Conservation (phyloP, 371 early-diverging fungal species). For the Haplosporangium sp. region DNA sequence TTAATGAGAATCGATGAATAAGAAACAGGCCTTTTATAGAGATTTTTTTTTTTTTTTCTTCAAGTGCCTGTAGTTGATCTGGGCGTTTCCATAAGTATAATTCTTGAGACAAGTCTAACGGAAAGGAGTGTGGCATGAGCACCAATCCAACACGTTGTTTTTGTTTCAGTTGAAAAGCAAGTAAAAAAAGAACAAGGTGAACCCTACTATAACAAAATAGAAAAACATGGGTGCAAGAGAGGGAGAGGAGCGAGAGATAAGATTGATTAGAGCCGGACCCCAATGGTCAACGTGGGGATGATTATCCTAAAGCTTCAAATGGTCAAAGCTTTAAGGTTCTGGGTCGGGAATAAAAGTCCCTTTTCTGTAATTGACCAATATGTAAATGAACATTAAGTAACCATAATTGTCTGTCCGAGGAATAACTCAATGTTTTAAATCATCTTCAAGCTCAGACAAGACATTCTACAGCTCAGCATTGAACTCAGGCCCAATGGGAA, state of each 20-base stretch:
- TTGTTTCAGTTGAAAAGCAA: background rate
- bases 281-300: no score
- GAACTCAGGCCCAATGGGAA: slow-evolving; percentile 46
- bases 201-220: no score
- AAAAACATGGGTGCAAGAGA: background rate
- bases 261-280: no score
- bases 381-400: background rate
- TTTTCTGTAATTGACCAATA: background rate
- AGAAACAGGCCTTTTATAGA: background rate
- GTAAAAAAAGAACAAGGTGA: no score
- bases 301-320: background rate
- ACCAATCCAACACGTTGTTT: slow-evolving; percentile 1
- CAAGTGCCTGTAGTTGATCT: no score
- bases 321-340: background rate
- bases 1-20: background rate
- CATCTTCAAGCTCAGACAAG: slow-evolving; percentile 2
- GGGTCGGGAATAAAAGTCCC: no score
- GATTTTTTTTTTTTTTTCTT: background rate
- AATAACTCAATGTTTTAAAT: no score
- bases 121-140: background rate
- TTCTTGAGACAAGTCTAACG: background rate
- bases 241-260: background rate
- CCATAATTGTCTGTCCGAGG: background rate
- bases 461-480: background rate
- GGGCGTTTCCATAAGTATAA: no score